Evolutionary conservation across 768 basidiomycete species (phyloP).

Genomic region (Chalciporus sphaerocephalus): DNA sequence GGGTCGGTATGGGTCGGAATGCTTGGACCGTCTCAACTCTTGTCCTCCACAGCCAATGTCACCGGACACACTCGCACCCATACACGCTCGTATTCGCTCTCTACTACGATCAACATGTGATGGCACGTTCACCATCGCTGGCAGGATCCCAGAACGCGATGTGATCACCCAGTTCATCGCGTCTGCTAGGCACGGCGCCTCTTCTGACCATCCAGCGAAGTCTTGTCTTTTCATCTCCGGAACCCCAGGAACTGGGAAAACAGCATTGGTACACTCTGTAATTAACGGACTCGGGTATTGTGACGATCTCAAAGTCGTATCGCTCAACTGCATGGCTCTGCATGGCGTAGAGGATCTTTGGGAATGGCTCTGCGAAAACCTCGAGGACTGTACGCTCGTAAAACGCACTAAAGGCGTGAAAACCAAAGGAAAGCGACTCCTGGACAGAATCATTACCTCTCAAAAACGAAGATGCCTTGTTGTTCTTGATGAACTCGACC

Average conservation of each 20-base stretch:
- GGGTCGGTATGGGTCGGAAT: constrained; percentile 2
- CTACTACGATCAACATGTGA: constrained; percentile 71
- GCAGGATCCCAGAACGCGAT: constrained; percentile 62
- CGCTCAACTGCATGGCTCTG: constrained; percentile 80
- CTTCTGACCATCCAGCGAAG: constrained; percentile 14
- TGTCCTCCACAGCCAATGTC: constrained; percentile 58
- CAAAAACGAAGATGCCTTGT: constrained; percentile 58
- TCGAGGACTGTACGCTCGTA: constrained; percentile 36
- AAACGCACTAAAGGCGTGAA: constrained; percentile 38
- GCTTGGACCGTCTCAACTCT: constrained; percentile 38
- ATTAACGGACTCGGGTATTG: constrained; percentile 41
- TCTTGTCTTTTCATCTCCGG: constrained; percentile 85
- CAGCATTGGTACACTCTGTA: constrained; percentile 72
- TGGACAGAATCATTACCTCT: constrained; percentile 43
- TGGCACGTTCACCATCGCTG: constrained; percentile 50
- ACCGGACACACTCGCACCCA: constrained; percentile 38
- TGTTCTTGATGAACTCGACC: constrained; percentile 84
- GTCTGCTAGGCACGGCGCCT: constrained; percentile 41
- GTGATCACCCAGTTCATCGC: constrained; percentile 56
- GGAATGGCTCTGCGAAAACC: constrained; percentile 59
- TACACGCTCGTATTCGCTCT: constrained; percentile 63
- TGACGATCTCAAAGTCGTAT: constrained; percentile 44
- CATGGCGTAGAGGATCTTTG: constrained; percentile 64
- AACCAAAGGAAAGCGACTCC: constrained; percentile 43
- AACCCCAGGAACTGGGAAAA: constrained; percentile 90